Evolutionary conservation across 768 basidiomycete species (phyloP).

Genomic region (Lactifluus rugatus): DNA sequence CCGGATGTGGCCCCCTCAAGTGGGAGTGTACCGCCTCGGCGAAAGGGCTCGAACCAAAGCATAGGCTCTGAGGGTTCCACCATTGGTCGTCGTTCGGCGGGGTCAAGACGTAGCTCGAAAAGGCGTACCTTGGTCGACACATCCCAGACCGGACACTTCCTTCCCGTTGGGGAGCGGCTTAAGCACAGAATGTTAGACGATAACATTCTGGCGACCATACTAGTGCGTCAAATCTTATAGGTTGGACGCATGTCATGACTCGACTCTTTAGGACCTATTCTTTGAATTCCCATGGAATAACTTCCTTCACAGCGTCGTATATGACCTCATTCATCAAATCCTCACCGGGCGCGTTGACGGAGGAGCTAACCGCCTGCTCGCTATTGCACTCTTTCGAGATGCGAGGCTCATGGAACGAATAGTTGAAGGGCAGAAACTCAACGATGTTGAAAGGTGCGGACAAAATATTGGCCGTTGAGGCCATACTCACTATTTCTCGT

Average conservation of each 20-base stretch:
- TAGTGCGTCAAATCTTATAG: conserved; percentile 44
- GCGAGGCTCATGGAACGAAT: conserved; percentile 77
- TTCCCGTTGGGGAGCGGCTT: conserved; percentile 66
- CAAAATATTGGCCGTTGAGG: background rate
- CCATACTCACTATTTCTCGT: background rate
- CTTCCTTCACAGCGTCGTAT: conserved; percentile 92
- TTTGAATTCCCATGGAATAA: conserved; percentile 97
- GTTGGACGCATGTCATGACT: conserved; percentile 1
- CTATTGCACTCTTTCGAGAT: conserved; percentile 78
- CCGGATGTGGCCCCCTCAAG: background rate
- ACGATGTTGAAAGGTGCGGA: conserved; percentile 64
- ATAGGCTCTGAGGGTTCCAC: conserved; percentile 19
- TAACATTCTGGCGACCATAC: conserved; percentile 60
- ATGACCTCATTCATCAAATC: conserved; percentile 92
- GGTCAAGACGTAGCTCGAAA: conserved; percentile 49
- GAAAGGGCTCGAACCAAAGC: conserved; percentile 14
- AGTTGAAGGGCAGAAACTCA: conserved; percentile 72
- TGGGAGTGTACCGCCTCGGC: conserved; percentile 7
- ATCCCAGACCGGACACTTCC: conserved; percentile 28
- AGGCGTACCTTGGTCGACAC: conserved; percentile 31
- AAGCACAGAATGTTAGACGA: conserved; percentile 72
- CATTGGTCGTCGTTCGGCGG: conserved; percentile 27
- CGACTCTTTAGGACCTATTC: conserved; percentile 65
- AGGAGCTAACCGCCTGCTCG: conserved; percentile 79
- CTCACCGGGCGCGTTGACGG: conserved; percentile 78